phyloP scores from a whole-genome alignment of 768 basidiomycete species.

The Chalciporus piperatus region DNA sequence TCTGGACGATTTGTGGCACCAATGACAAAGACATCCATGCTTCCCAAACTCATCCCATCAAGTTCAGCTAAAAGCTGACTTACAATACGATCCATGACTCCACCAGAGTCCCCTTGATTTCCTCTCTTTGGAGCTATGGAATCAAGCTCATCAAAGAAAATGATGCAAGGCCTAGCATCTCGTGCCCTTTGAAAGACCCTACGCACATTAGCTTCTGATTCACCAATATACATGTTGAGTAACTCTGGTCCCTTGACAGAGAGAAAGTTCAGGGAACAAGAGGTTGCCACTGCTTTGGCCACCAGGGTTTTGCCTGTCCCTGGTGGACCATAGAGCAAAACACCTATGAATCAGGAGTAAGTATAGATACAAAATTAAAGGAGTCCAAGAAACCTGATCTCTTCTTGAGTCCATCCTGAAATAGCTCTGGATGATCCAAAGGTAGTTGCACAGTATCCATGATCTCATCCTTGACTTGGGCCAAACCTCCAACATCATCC shows the following conservation, averaged over 20 bases:
- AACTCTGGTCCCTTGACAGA: constrained; percentile 97
- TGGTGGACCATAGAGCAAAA: constrained; percentile 91
- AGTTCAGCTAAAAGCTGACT: constrained; percentile 92
- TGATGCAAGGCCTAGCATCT: constrained; percentile 91
- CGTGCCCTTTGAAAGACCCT: constrained; percentile 87
- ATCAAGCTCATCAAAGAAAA: constrained; percentile 97
- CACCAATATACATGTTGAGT: constrained; percentile 98
- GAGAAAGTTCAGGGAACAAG: constrained; percentile 93
- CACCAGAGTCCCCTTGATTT: constrained; percentile 93
- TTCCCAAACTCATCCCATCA: constrained; percentile 79
- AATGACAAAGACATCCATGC: constrained; percentile 84
- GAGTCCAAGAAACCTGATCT: constrained; percentile 64
- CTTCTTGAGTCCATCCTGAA: constrained; percentile 90
- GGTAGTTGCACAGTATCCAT: constrained; percentile 95
- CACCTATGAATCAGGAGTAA: constrained; percentile 46
- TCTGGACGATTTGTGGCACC: constrained; percentile 96
- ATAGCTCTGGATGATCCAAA: constrained; percentile 85
- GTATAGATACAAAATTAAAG: neutral
- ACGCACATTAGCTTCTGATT: constrained; percentile 96
- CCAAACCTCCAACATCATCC: constrained; percentile 96
- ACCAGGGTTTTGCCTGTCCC: constrained; percentile 95
- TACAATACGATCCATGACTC: constrained; percentile 97
- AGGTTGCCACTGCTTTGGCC: constrained; percentile 95
- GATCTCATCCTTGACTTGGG: constrained; percentile 85
- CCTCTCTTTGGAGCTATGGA: constrained; percentile 93